Evolutionary conservation across 2,329 filamentous ascomycete species (phyloP).

Genomic region (Alternaria rosae): DNA sequence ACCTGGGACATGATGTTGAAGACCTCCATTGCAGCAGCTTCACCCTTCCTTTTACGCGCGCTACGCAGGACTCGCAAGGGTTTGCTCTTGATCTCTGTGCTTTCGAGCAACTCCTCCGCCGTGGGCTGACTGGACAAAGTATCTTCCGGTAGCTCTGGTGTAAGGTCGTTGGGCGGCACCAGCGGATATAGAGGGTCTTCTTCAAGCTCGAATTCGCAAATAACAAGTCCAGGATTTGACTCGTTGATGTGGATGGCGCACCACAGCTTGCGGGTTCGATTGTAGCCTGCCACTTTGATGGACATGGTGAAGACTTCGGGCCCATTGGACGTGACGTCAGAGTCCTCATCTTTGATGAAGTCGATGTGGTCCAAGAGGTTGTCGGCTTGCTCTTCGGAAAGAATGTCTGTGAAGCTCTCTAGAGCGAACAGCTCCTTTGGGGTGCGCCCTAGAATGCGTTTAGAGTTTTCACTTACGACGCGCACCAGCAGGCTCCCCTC

Average conservation of each 20-base stretch:
- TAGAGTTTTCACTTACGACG: constrained; percentile 82
- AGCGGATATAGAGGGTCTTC: constrained; percentile 75
- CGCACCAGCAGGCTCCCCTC: constrained; percentile 73
- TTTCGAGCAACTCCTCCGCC: constrained; percentile 74
- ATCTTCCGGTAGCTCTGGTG: constrained; percentile 72
- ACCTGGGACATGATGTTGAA: constrained; percentile 93
- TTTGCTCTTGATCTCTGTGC: constrained; percentile 76
- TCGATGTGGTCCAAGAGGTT: constrained; percentile 86
- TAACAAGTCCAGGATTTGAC: constrained; percentile 69
- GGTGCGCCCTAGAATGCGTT: constrained; percentile 75
- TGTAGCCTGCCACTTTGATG: constrained; percentile 64
- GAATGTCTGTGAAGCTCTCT: constrained; percentile 79
- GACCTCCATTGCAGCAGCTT: constrained; percentile 85
- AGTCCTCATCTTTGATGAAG: constrained; percentile 83
- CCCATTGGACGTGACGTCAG: constrained; percentile 76
- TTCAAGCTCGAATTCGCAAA: constrained; percentile 89
- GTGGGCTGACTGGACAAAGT: constrained; percentile 78
- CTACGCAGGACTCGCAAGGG: constrained; percentile 79
- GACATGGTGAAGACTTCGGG: constrained; percentile 86
- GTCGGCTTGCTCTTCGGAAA: constrained; percentile 83
- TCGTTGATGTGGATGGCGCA: constrained; percentile 83
- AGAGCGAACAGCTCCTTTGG: constrained; percentile 78
- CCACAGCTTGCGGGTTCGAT: constrained; percentile 75
- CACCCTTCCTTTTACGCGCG: constrained; percentile 76
- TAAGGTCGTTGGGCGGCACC: constrained; percentile 64